Base-by-base conservation (phyloP, 1,139 yeast genomes). In the Candida buenavistaensis region DNA sequence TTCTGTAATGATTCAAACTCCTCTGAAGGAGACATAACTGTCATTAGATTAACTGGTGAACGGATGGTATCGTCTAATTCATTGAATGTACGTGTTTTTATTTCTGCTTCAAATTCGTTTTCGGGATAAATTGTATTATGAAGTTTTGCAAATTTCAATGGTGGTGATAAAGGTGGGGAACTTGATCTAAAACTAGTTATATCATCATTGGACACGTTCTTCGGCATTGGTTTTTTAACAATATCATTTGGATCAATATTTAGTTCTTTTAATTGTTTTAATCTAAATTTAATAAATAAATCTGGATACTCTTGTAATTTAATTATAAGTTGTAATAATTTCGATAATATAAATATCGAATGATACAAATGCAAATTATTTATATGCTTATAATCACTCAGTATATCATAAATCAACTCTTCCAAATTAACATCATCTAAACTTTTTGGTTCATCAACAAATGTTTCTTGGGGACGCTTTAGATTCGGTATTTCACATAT, bases 401-500 rank as follows among this genome's bases (percentile, higher is more conserved):
- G 39, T 14, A 69, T 45, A 39, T 68, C 72, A 40, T 59, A 57
- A 9, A 52, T 55, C 13, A 70, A 50, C 32, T 68, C 74, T 26
- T 58, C 59, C n/a, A 64, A 45, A 35, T 53, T 48, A 13, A 68
- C 63, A 30, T 68, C 75, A 6, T 57, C 62, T 8, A 66, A 41
- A 15, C 55, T 47, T 19, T 43, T 46, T 3, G 76, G 75, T 14
- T 62, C 73, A 48, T 69, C 76, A 20, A 58, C 66, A 50, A 69
- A 69, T 14, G 75, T 68, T 41, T 68, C 71, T 35, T 54, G 62
- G 3, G 59, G 53, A 7, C 57, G 59, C 40, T 68, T 69, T 44
- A 69, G 59, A 28, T 16, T 35, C 39, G 71, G 73, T 32, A 69
- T 53, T 17, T 67, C 74, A 32, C 43, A 39, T 4, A 41, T 36